These are phyloP conservation scores for Tephrocybe sp. DNA, from an alignment of 768 basidiomycete species.

Conservation along the genomic window DNA sequence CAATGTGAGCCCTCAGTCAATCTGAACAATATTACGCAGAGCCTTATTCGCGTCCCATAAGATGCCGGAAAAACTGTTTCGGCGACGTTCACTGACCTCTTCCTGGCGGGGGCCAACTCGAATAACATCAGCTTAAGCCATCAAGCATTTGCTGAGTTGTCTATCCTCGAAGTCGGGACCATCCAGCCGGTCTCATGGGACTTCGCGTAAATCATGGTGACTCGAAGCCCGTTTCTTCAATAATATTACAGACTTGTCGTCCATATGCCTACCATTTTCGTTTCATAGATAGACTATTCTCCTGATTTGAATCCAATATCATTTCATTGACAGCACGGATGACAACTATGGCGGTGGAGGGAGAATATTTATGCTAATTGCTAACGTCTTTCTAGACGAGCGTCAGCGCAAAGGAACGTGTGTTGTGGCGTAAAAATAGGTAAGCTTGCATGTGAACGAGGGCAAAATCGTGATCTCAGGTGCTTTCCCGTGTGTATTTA, in stretches of 20 bases:
- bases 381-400: no score
- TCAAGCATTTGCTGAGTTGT: conserved; percentile 11
- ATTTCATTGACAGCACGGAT: neutral
- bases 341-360: neutral
- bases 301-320: neutral
- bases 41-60: neutral
- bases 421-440: no score
- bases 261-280: no score
- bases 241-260: no score
- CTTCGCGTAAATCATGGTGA: neutral
- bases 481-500: conserved; percentile 33
- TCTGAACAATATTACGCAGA: no score
- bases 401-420: no score
- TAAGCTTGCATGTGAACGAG: no score
- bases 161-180: conserved; percentile 11
- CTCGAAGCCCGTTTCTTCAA: no score
- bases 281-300: neutral
- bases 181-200: conserved; percentile 12
- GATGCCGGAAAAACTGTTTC: neutral
- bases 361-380: no score
- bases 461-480: neutral
- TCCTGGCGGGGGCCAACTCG: conserved; percentile 7
- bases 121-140: conserved; percentile 15
- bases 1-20: no score
- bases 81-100: conserved; percentile 8